These are phyloP conservation scores for Leccinum rimulosum DNA, from an alignment of 768 basidiomycete species.

Conservation along the genomic window DNA sequence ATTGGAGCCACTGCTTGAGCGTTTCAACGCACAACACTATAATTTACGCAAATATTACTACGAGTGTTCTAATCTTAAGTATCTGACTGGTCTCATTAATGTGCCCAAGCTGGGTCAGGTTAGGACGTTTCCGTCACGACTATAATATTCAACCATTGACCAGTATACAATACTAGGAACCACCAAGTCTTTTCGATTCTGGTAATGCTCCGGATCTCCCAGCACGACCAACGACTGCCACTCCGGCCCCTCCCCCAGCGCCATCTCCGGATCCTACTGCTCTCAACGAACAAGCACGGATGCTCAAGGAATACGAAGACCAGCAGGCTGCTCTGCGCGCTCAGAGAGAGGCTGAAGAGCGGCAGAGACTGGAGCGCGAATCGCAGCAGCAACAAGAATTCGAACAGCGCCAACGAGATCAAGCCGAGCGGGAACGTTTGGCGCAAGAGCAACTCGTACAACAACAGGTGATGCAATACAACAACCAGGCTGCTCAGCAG, in stretches of 20 bases:
- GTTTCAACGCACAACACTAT: slow-evolving; percentile 90
- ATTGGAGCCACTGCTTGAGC: slow-evolving; percentile 81
- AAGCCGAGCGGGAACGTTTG: slow-evolving; percentile 81
- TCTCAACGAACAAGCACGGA: slow-evolving; percentile 86
- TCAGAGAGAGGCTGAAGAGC: slow-evolving; percentile 81
- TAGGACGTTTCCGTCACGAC: background rate
- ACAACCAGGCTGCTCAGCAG: slow-evolving; percentile 73
- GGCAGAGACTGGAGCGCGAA: slow-evolving; percentile 71
- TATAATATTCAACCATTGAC: background rate
- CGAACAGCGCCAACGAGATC: slow-evolving; percentile 81
- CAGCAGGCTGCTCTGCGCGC: slow-evolving; percentile 87
- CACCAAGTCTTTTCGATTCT: slow-evolving; percentile 87
- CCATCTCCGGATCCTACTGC: slow-evolving; percentile 68
- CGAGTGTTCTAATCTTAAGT: slow-evolving; percentile 98
- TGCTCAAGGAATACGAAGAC: slow-evolving; percentile 95
- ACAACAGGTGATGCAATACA: slow-evolving; percentile 78
- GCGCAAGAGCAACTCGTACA: slow-evolving; percentile 89
- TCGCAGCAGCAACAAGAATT: slow-evolving; percentile 83
- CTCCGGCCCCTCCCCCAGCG: slow-evolving; percentile 66
- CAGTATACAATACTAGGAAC: slow-evolving; percentile 57
- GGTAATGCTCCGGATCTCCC: slow-evolving; percentile 86
- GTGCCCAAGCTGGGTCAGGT: slow-evolving; percentile 90
- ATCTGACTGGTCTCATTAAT: slow-evolving; percentile 95
- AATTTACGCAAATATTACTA: slow-evolving; percentile 97
- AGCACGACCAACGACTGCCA: slow-evolving; percentile 60